Percentiles rank a stretch among this genome's conserved stretches.
Conservation (phyloP, 805 yeast genomes). For the Ogataea corticis region DNA sequence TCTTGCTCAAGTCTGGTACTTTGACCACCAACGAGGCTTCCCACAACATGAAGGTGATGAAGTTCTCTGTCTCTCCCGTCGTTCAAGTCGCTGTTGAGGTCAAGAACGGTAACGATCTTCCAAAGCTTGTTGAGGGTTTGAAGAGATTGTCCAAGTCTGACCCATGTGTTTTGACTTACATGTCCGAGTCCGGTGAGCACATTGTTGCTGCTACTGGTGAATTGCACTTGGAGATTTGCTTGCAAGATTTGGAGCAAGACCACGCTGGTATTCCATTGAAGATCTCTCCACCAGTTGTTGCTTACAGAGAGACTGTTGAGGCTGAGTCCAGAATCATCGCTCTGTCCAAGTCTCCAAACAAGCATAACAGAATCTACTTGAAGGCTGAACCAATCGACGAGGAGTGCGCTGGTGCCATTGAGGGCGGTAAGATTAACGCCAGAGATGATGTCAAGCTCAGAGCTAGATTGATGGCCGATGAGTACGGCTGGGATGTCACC, state of each 20-base stretch:
- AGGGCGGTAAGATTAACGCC: constrained; percentile 87
- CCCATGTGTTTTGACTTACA: constrained; percentile 92
- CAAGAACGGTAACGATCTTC: constrained; percentile 98
- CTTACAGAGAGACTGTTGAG: constrained; percentile 98
- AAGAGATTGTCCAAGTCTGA: constrained; percentile 99
- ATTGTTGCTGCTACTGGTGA: constrained; percentile 99
- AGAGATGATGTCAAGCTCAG: constrained; percentile 98
- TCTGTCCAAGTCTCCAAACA: constrained; percentile 98
- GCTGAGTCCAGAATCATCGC: constrained; percentile 94
- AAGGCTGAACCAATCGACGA: constrained; percentile 96
- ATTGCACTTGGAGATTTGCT: constrained; percentile 98
- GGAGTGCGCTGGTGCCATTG: constrained; percentile 90
- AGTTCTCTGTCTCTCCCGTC: constrained; percentile 99
- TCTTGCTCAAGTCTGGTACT: constrained; percentile 99
- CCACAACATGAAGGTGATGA: constrained; percentile 99
- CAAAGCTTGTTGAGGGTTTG: constrained; percentile 99
- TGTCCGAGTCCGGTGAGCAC: constrained; percentile 97
- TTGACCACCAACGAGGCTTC: constrained; percentile 94
- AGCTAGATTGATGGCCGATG: constrained; percentile 98
- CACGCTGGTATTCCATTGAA: constrained; percentile 99
- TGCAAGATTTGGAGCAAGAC: constrained; percentile 93
- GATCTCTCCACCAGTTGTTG: constrained; percentile 96
- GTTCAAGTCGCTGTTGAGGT: constrained; percentile 99
- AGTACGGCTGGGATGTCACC: constrained; percentile 98
- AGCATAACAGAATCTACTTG: constrained; percentile 99